These are phyloP conservation scores for Rauvolfia tetraphylla DNA, from an alignment of 257 asterid species.

Conservation along the genomic window DNA sequence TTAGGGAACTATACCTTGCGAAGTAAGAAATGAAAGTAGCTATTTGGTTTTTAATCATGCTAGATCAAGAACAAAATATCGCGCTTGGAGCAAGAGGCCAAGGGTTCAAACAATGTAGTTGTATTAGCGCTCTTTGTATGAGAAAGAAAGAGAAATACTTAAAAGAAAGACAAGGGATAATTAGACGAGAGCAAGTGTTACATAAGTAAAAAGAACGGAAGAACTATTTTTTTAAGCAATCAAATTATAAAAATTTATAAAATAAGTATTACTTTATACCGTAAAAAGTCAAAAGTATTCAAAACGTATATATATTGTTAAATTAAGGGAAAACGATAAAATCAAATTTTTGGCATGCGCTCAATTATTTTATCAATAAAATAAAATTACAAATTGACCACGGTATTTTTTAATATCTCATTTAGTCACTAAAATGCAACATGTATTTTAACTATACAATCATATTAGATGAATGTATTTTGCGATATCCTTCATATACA, in stretches of 20 bases:
- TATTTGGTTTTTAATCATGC: too few relatives aligned
- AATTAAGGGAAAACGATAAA: too few relatives aligned
- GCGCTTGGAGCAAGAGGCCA: too few relatives aligned
- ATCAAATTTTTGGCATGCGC: neutral
- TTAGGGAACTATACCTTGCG: too few relatives aligned
- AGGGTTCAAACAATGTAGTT: too few relatives aligned
- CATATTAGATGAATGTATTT: neutral
- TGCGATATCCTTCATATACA: neutral
- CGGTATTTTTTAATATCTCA: neutral
- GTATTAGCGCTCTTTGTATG: neutral
- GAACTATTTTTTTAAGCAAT: neutral
- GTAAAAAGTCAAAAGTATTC: neutral
- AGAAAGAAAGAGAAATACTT: neutral
- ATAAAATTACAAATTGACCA: too few relatives aligned
- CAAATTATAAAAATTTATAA: neutral
- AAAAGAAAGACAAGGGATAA: neutral
- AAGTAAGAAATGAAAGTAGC: too few relatives aligned
- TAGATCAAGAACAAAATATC: too few relatives aligned
- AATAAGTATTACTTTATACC: neutral
- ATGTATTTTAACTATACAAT: too few relatives aligned
- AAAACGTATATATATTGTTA: neutral
- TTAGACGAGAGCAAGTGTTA: neutral
- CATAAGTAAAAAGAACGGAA: neutral
- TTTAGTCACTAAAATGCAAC: neutral
- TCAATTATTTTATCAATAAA: too few relatives aligned